Evolutionary conservation across 2,329 filamentous ascomycete genomes (phyloP).

Genomic region (Sporothrix globosa): DNA sequence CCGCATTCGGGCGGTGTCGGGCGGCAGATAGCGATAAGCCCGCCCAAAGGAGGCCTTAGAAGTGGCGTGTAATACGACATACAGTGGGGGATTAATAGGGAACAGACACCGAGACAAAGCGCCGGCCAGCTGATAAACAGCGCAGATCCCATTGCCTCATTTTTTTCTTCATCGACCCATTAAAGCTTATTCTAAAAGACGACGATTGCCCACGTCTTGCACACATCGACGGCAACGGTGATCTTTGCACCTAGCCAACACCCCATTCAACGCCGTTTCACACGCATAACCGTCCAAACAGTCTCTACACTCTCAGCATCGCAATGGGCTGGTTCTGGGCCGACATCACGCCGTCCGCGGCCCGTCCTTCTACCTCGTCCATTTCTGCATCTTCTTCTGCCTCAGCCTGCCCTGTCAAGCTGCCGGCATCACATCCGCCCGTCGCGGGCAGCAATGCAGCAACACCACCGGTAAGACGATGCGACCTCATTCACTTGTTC

Average conservation of each 20-base stretch:
- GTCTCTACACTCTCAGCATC: background rate
- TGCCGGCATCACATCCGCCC: constrained; percentile 34
- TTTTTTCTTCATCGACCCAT: constrained; percentile 20
- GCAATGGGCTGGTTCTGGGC: constrained; percentile 69
- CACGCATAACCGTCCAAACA: background rate
- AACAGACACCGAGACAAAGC: background rate
- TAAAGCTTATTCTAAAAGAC: background rate
- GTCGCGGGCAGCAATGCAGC: constrained; percentile 36
- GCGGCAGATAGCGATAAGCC: constrained; percentile 30
- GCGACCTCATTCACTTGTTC: background rate
- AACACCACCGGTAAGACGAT: constrained; percentile 48
- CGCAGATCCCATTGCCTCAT: constrained; percentile 29
- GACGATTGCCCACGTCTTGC: background rate
- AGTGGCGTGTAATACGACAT: background rate
- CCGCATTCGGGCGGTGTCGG: constrained; percentile 29
- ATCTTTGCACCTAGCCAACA: background rate
- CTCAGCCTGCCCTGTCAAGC: constrained; percentile 31
- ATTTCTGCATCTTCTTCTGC: constrained; percentile 7
- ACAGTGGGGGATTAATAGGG: constrained; percentile 3
- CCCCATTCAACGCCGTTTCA: background rate
- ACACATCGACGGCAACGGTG: background rate
- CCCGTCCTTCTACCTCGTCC: constrained; percentile 10
- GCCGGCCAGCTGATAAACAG: constrained; percentile 29
- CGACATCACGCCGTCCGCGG: constrained; percentile 48
- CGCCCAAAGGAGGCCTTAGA: background rate